Evolutionary conservation across 257 asterid genomes (phyloP).

Genomic region (Fraxinus pennsylvanica): DNA sequence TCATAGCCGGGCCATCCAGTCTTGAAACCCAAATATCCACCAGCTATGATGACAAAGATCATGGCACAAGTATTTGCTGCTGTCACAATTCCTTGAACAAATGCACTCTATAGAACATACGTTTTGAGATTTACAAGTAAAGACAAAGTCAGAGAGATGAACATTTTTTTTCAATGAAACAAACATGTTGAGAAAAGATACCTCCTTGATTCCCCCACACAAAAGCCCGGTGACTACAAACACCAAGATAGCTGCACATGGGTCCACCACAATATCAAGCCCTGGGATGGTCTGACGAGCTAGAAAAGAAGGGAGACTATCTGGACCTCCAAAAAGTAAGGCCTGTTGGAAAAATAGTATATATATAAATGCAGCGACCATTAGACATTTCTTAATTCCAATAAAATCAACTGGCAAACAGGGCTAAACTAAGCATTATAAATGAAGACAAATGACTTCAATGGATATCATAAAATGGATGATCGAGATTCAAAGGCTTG

Average conservation of each 20-base stretch:
- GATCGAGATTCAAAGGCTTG: too few species aligned
- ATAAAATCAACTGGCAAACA: background rate
- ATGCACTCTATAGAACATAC: slow-evolving; percentile 64
- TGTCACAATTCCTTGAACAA: slow-evolving; percentile 91
- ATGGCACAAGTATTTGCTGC: slow-evolving; percentile 81
- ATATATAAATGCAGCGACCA: slow-evolving; percentile 13
- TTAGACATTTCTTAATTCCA: background rate
- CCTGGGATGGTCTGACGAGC: slow-evolving; percentile 92
- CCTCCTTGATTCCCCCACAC: slow-evolving; percentile 96
- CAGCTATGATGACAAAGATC: slow-evolving; percentile 87
- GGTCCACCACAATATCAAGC: slow-evolving; percentile 73
- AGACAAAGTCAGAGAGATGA: slow-evolving; percentile 10
- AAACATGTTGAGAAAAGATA: slow-evolving; percentile 26
- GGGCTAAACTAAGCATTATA: background rate
- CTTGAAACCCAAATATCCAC: slow-evolving; percentile 92
- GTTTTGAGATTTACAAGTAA: slow-evolving; percentile 19
- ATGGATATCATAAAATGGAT: too few species aligned
- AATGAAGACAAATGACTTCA: background rate
- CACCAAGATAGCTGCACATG: slow-evolving; percentile 87
- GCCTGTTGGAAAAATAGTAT: slow-evolving; percentile 49
- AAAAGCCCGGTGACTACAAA: slow-evolving; percentile 77
- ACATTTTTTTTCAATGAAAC: background rate
- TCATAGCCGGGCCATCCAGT: slow-evolving; percentile 98
- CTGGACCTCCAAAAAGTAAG: slow-evolving; percentile 84
- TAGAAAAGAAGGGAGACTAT: slow-evolving; percentile 72